phyloP scores from a whole-genome alignment of 2,329 filamentous ascomycete genomes.

The Neopestalotiopsis sp. region DNA sequence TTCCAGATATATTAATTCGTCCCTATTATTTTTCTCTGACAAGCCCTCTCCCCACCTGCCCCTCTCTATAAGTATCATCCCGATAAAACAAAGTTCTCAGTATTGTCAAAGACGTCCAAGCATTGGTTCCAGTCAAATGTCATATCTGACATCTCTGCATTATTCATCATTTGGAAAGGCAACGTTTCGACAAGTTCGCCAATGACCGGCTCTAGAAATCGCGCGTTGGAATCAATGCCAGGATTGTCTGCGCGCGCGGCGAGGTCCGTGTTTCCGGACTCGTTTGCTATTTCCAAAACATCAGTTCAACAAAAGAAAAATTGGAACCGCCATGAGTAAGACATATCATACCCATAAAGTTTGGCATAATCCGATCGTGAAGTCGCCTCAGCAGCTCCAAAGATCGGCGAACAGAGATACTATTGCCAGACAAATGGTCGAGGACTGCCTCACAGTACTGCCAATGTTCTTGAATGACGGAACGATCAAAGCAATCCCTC shows the following conservation, averaged over 20 bases:
- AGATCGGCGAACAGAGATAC: background rate
- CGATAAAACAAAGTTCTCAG: background rate
- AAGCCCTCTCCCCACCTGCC: background rate
- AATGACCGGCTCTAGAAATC: background rate
- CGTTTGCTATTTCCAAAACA: background rate
- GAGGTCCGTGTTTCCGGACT: background rate
- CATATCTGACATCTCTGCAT: background rate
- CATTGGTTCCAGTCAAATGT: background rate
- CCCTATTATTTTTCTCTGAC: background rate
- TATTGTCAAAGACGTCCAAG: background rate
- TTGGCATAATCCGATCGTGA: background rate
- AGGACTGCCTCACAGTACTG: background rate
- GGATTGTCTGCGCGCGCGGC: background rate
- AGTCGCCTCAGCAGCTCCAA: background rate
- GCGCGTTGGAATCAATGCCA: background rate
- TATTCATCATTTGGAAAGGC: background rate
- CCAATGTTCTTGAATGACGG: conserved; percentile 3
- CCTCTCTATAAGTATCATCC: too few relatives aligned
- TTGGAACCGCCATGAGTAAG: background rate
- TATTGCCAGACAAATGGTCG: background rate
- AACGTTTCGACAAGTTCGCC: background rate
- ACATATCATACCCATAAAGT: background rate
- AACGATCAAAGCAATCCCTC: background rate
- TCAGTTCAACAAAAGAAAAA: background rate
- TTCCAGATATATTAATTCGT: background rate